A percentile compares a stretch with the other conserved stretches of the same genome.
These are phyloP conservation scores for Kwoniella heveanensis DNA, from an alignment of 768 basidiomycete genomes.

Conservation along the genomic window DNA sequence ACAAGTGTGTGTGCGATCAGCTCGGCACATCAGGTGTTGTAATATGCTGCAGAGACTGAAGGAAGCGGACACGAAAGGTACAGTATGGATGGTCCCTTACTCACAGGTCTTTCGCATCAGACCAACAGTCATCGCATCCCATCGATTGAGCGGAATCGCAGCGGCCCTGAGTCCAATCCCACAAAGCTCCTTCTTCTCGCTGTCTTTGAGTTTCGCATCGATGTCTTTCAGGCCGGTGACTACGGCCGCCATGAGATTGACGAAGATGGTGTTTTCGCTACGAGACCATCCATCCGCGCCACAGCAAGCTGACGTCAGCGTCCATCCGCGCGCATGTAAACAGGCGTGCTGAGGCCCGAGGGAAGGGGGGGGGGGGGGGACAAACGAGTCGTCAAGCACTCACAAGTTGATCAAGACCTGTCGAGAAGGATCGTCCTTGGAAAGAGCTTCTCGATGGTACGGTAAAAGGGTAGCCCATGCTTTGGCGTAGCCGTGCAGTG, in stretches of 20 bases:
- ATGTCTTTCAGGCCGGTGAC: neutral
- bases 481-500: constrained; percentile 1
- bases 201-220: neutral
- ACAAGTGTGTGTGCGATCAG: too few relatives aligned
- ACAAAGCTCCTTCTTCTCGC: neutral
- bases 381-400: too few relatives aligned
- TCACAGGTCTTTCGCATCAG: neutral
- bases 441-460: constrained; percentile 6
- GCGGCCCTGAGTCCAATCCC: constrained; percentile 1
- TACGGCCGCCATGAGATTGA: constrained; percentile 6
- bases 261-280: constrained; percentile 7
- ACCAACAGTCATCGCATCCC: neutral
- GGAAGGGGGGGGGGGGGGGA: too few relatives aligned
- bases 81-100: too few relatives aligned
- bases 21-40: too few relatives aligned
- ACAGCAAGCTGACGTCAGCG: neutral
- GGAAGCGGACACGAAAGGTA: too few relatives aligned
- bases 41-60: too few relatives aligned
- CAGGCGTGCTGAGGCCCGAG: too few relatives aligned
- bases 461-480: constrained; percentile 6
- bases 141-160: neutral
- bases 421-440: neutral
- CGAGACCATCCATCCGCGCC: neutral
- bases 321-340: too few relatives aligned
- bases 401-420: neutral